A percentile compares a stretch with the other conserved stretches of the same genome.
Evolutionary conservation across 768 basidiomycete species (phyloP).

Genomic region (Leccinum aurantiacum): DNA sequence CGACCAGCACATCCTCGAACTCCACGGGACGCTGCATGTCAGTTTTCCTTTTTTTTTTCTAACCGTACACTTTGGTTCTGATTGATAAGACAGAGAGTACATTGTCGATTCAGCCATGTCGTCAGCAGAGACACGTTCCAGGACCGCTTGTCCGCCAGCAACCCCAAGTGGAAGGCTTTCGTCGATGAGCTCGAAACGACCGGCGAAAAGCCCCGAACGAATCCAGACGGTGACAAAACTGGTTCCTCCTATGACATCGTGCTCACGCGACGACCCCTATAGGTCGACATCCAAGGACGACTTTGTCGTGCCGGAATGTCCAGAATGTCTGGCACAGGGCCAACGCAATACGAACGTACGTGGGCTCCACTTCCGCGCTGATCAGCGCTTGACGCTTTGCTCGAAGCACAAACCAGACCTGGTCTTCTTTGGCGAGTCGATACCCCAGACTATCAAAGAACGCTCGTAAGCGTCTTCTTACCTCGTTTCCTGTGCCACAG

Average conservation of each 20-base stretch:
- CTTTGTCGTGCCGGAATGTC: conserved; percentile 80
- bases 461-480: conserved; percentile 55
- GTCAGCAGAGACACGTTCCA: conserved; percentile 71
- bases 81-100: conserved; percentile 50
- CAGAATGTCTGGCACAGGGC: conserved; percentile 58
- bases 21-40: conserved; percentile 89
- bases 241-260: background rate
- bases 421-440: conserved; percentile 90
- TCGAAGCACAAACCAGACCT: conserved; percentile 72
- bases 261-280: background rate
- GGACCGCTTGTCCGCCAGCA: conserved; percentile 63
- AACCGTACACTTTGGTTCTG: conserved; percentile 1
- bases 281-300: conserved; percentile 82
- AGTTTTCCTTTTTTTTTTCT: conserved; percentile 15
- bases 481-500: background rate
- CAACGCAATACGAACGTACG: conserved; percentile 59
- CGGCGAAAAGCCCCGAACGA: conserved; percentile 67
- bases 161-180: conserved; percentile 77
- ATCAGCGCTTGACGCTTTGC: conserved; percentile 23
- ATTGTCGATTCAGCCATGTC: conserved; percentile 73
- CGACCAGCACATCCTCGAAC: conserved; percentile 61
- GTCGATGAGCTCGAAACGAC: conserved; percentile 61
- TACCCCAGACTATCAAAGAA: conserved; percentile 60
- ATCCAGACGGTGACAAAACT: conserved; percentile 81
- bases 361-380: background rate